phyloP scores from a whole-genome alignment of 2,329 filamentous ascomycete species.

The Orbilia brochopaga region DNA sequence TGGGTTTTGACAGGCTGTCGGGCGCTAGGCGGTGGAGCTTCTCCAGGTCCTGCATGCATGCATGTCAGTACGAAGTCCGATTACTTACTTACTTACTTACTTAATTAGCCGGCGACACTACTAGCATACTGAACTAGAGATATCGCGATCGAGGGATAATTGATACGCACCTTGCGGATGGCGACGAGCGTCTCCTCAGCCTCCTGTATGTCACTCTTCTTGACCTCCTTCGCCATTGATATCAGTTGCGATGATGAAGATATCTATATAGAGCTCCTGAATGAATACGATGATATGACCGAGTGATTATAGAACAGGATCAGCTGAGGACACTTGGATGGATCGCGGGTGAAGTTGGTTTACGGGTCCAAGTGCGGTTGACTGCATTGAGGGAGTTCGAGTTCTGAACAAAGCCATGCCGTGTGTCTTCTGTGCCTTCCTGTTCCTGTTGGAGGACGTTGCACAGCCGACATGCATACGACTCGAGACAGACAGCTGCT shows the following conservation, averaged over 20 bases:
- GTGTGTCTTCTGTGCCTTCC: neutral
- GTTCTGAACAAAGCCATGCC: neutral
- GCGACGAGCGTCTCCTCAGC: conserved; percentile 29
- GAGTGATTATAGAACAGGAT: too few relatives aligned
- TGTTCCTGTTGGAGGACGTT: neutral
- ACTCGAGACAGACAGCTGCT: too few relatives aligned
- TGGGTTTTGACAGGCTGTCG: conserved; percentile 26
- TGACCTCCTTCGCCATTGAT: conserved; percentile 17
- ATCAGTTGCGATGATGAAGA: neutral
- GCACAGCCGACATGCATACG: too few relatives aligned
- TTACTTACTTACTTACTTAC: too few relatives aligned
- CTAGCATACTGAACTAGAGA: neutral
- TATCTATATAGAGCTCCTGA: too few relatives aligned
- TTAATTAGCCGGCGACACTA: too few relatives aligned
- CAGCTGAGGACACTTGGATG: neutral
- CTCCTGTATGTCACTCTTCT: conserved; percentile 31
- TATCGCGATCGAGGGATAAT: neutral
- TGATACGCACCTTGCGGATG: conserved; percentile 24
- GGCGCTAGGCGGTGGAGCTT: conserved; percentile 42
- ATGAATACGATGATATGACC: too few relatives aligned
- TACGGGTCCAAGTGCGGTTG: neutral
- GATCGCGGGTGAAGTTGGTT: neutral
- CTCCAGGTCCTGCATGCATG: conserved; percentile 28
- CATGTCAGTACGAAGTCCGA: neutral
- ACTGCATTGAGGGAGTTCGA: neutral